Evolutionary conservation across 352 stramenopile genomes (phyloP), one percentile per base, ranked within the genome.

Genomic region (Phytopythium litorale): DNA sequence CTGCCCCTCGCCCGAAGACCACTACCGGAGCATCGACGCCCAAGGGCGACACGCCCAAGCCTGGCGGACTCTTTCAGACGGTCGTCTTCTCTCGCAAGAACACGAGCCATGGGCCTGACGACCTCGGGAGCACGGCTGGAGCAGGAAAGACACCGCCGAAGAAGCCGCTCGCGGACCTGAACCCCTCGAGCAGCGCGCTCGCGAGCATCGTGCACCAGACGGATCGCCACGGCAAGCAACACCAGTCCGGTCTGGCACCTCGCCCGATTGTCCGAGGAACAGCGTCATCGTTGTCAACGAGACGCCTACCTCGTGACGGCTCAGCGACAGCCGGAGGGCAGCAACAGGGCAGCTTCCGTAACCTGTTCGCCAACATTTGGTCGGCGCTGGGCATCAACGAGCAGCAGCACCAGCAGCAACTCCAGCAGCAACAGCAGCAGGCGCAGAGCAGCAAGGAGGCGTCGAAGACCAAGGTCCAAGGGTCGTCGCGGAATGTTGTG

Each of bases 321-420:
- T 75, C 68, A 12, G 56, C 61, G 4, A 2, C 7, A 54, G 21
- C 67, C 61, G 62, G 56, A 25, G 7, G 46, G 13, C 50, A 51
- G 7, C 70, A 73, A 32, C 76, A 81, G 60, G 78, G 72, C 12
- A 88, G 72, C 59, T 82, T 88, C 59, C 70, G 78, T 38, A 84
- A 85, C 54, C 60, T 93, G 12, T 84, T 91, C 62, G 64, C 81
- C 21, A 89, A 88, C 52, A 81, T 93, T 66, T 88, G 76, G 65
- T 87, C 76, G 30, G 76, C 75, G 38, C 62, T 91, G 0, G 78
- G 78, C 4, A 73, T 89, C 64, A 81, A 66, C 32, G 84, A 91
- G 58, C 78, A 90, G 63, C 75, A 87, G 53, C 48, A 54, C 48
- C 66, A 79, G 40, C 70, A 79, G 42, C 52, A 61, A n/a, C 37